Evolutionary conservation across 2,329 filamentous ascomycete genomes (phyloP), one percentile per base, ranked within the genome.

Genomic region (Xylaria sp.): DNA sequence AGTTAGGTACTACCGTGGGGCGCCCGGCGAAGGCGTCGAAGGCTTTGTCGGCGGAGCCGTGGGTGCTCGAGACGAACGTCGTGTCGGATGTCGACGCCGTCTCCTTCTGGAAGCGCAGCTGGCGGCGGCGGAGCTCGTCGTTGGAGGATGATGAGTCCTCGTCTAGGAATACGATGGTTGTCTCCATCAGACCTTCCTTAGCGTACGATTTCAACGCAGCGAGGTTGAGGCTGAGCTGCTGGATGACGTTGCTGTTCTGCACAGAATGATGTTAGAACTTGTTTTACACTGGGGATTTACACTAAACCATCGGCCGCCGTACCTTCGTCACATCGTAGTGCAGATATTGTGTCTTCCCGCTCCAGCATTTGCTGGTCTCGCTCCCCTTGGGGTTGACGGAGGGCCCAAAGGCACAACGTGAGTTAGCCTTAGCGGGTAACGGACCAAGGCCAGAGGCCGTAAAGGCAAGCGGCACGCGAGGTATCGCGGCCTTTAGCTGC

Each of bases 1-100:
- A 98, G 55, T 89, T 82, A 7, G 92, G 91, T 56, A 94, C 85
- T 15, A 61, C 18, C 28, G 46, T 80, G 75, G 69, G 80, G 76
- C 67, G 81, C 68, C 61, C 74, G 71, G 80, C 76, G 63, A 82
- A 78, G 52, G 80, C 75, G 62, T 79, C 74, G 72, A 79, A 75
- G 28, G 72, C 70, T 54, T 64, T 68, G 65, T 43, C 31, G 23
- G 49, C 7, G 12, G 59, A 51, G 62, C 41, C 41, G 31, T 72
- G 68, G 1, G 48, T 57, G 61, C 60, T 71, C 41, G 56, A 57
- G 1, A 70, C 66, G 69, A 81, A 78, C 36, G 75, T 73, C 31
- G 75, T 60, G 49, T 60, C 57, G 25, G 73, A 48, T 31, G 70
- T 64, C 20, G 74, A 61, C 61, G 86, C 82, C 31, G 82, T 78